phyloP scores from a whole-genome alignment of 768 basidiomycete species.

The Tulasnella sp. region DNA sequence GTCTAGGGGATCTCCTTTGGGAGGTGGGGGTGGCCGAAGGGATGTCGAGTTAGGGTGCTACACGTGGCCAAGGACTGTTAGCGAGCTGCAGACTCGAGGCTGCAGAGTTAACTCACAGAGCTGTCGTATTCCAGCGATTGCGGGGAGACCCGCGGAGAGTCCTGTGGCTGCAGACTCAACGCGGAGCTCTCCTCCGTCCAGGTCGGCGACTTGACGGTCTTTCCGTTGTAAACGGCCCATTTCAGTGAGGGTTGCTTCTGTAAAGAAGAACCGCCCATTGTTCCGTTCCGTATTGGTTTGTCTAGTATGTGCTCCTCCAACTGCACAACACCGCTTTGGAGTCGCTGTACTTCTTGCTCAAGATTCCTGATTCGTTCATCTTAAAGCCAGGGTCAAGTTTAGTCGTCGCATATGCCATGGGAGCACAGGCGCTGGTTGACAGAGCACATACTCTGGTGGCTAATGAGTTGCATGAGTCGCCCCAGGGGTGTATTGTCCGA shows the following conservation, averaged over 20 bases:
- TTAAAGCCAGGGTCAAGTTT: constrained; percentile 36
- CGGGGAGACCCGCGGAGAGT: constrained; percentile 78
- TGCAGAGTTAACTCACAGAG: constrained; percentile 27
- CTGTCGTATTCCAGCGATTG: constrained; percentile 70
- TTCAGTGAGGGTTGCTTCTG: constrained; percentile 79
- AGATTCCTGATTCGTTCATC: constrained; percentile 64
- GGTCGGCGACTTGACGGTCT: constrained; percentile 75
- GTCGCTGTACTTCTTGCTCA: constrained; percentile 72
- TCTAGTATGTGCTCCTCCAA: constrained; percentile 14
- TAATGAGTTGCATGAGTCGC: constrained; percentile 42
- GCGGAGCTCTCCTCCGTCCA: constrained; percentile 46
- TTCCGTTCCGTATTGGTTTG: constrained; percentile 1
- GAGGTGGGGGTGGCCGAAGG: not conserved
- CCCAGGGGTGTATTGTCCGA: constrained; percentile 38
- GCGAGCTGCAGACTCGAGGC: not conserved
- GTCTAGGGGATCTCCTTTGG: not conserved
- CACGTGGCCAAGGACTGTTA: not conserved
- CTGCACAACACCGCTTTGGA: constrained; percentile 54
- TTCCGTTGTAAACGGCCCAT: constrained; percentile 72
- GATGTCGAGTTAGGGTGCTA: constrained; percentile 8
- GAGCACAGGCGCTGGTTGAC: not conserved
- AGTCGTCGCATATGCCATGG: not conserved
- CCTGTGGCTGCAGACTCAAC: constrained; percentile 36
- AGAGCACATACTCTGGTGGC: constrained; percentile 19
- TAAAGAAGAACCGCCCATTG: constrained; percentile 37